Base-by-base conservation (phyloP, 441 rosid genomes). In the Populus trichocarpa region DNA sequence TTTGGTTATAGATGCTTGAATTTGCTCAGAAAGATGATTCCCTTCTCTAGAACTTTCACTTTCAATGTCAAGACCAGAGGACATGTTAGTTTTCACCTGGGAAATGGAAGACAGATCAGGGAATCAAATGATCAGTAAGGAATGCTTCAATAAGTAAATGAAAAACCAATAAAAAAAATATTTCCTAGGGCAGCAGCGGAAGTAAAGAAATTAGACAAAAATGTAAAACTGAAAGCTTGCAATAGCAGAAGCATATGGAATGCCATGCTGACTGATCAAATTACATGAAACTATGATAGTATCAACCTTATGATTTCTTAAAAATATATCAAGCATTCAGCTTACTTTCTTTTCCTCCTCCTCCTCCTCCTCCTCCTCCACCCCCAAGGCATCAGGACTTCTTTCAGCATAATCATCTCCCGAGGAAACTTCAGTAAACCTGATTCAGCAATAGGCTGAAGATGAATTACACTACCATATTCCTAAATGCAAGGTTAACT, bases 371-470 rank as follows among this genome's bases (percentile, higher is more conserved):
- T 68, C 42, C 42, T 38, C 20, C 57, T 46, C 57, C 57, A 46
- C 40, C 23, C 80, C 78, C 50, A 33, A 4, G 6, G 73, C 77
- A 78, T 86, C 85, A 36, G 46, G 81, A 76, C 85, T 90, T 79
- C 87, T 88, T 81, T 81, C 72, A 74, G 14, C 83, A 73, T 92
- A 80, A 72, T 89, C 88, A 77, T 81, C 90, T 26, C 85, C 92
- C 35, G 96, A 85, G 35, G 95, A 88, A 75, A 81, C 75, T 74
- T 94, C 99, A 46, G 85, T 82, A 84, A 85, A 92, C 78, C 98
- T 96, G 89, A 59, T 78, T 70, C 71, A 79, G 67, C 13, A 72
- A 53, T 79, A 32, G 22, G 16, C 25, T 26, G 11, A 23, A 77
- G 22, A 74, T 70, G 8, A 77, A 36, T n/a, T 36, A 68, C 64